Percentiles rank a stretch among this genome's conserved stretches.
phyloP scores from a whole-genome alignment of 139 green algal genomes.

The Deuterostichococcus epilithicus region DNA sequence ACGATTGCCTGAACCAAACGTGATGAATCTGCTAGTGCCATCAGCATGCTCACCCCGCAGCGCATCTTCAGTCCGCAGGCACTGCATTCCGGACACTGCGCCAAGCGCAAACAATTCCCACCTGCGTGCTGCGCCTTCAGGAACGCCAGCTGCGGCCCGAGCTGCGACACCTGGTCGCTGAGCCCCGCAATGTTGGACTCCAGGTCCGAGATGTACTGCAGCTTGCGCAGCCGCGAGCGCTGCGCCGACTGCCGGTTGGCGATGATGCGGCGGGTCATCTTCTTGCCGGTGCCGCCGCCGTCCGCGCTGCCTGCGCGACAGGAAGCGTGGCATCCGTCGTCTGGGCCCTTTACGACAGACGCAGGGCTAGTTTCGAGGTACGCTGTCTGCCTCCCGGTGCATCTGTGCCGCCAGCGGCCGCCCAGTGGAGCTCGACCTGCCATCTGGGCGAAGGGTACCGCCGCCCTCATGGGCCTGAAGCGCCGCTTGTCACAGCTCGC shows the following conservation, averaged over 20 bases:
- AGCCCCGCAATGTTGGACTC: slow-evolving; percentile 31
- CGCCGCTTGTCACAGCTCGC: too few species aligned
- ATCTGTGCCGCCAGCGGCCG: neutral
- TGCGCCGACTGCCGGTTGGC: slow-evolving; percentile 51
- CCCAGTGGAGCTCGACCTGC: neutral
- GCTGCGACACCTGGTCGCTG: neutral
- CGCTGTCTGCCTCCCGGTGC: neutral
- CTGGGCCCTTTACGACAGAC: neutral
- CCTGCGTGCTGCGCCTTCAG: slow-evolving; percentile 12
- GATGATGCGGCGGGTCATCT: slow-evolving; percentile 31
- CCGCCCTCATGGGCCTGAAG: too few species aligned
- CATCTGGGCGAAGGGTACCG: too few species aligned
- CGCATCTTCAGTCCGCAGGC: too few species aligned
- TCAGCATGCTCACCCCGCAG: neutral
- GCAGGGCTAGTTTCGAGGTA: neutral
- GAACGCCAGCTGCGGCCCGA: slow-evolving; percentile 17
- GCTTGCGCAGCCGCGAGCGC: slow-evolving; percentile 42
- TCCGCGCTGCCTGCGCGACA: slow-evolving; percentile 4
- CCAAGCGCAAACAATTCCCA: neutral
- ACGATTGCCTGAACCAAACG: neutral
- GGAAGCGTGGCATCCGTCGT: neutral
- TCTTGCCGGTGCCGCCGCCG: slow-evolving; percentile 4
- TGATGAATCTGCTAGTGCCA: neutral
- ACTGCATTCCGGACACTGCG: too few species aligned
- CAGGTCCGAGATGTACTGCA: slow-evolving; percentile 43